Percentiles rank a stretch among this genome's conserved stretches.
phyloP scores from a whole-genome alignment of 306 rosid genomes.

The Nissolia schottii region DNA sequence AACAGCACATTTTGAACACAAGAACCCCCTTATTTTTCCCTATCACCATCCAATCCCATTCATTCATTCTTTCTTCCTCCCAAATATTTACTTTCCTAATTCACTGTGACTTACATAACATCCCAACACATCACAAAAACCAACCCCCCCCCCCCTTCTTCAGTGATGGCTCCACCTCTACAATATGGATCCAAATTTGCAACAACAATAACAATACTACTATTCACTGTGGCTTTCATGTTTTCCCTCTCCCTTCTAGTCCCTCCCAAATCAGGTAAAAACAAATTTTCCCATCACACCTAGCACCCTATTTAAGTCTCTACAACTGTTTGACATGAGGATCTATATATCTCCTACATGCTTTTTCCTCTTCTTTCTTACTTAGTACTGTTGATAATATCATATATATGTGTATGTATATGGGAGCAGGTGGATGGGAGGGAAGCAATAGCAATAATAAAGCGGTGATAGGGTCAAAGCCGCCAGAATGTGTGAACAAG shows the following conservation, averaged over 20 bases:
- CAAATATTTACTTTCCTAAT: too few relatives aligned
- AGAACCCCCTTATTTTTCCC: neutral
- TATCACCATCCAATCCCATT: constrained; percentile 17
- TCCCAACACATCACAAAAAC: neutral
- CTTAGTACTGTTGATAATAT: too few relatives aligned
- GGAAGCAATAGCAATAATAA: too few relatives aligned
- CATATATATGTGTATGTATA: neutral
- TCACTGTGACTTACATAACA: constrained; percentile 37
- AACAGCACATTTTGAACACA: constrained; percentile 10
- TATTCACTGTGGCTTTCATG: constrained; percentile 49
- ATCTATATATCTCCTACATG: neutral
- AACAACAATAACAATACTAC: too few relatives aligned
- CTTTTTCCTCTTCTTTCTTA: too few relatives aligned
- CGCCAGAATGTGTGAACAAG: constrained; percentile 66
- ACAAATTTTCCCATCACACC: neutral
- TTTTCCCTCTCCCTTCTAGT: constrained; percentile 32
- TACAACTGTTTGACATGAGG: neutral
- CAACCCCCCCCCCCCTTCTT: neutral
- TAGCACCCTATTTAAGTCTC: neutral
- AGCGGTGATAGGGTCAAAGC: constrained; percentile 71
- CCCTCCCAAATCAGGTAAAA: constrained; percentile 51
- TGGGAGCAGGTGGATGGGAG: constrained; percentile 20
- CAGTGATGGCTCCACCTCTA: constrained; percentile 40
- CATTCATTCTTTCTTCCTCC: constrained; percentile 20
- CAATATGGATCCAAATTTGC: constrained; percentile 25